Evolutionary conservation across 2,329 filamentous ascomycete genomes (phyloP).

Genomic region (Beauveria pseudobassiana): DNA sequence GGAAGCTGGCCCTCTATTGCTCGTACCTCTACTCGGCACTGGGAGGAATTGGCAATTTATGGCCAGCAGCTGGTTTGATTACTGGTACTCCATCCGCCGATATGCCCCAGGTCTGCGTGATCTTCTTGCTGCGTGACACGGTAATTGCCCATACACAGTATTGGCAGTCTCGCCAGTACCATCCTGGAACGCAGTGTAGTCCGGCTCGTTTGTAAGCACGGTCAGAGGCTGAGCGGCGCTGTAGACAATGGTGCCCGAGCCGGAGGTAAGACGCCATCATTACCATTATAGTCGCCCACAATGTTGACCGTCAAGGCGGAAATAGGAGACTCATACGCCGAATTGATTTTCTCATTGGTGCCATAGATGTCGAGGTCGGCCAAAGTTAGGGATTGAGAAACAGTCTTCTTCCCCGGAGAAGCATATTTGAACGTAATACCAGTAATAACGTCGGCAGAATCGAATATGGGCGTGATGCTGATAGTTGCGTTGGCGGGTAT

Average conservation of each 20-base stretch:
- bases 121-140: neutral
- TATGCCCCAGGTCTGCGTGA: neutral
- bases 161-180: neutral
- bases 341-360: slow-evolving; percentile 13
- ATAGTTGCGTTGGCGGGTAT: neutral
- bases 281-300: neutral
- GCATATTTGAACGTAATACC: neutral
- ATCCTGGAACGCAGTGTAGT: neutral
- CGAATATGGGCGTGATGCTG: neutral
- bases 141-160: neutral
- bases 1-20: neutral
- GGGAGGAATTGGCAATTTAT: neutral
- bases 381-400: neutral
- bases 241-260: neutral
- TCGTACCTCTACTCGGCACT: neutral
- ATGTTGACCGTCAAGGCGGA: neutral
- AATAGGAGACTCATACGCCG: slow-evolving; percentile 14
- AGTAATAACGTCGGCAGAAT: neutral
- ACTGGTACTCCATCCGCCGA: neutral
- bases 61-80: neutral
- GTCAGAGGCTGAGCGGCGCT: neutral
- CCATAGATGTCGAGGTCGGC: neutral
- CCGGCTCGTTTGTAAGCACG: neutral
- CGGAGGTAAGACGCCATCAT: neutral
- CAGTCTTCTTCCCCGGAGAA: neutral